These are phyloP conservation scores for Russula foetens DNA, from an alignment of 768 basidiomycete species.

Conservation along the genomic window DNA sequence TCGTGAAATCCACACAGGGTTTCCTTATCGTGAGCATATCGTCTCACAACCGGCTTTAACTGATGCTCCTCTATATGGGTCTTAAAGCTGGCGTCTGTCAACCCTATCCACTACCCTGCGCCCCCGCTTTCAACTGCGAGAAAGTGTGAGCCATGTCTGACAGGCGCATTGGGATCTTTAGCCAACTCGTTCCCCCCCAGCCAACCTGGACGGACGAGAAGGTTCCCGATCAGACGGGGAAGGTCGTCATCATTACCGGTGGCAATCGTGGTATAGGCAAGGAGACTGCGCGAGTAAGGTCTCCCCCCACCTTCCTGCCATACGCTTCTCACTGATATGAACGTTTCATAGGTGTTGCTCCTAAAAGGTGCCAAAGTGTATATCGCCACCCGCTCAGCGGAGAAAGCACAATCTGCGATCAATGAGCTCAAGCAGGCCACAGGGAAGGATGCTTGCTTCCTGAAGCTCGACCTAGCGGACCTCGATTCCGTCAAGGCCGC, in stretches of 20 bases:
- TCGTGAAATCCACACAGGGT: no score
- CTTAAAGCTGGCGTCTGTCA: not conserved
- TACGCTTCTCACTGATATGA: not conserved
- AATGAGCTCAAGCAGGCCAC: not conserved
- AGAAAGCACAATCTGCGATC: not conserved
- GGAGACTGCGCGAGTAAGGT: not conserved
- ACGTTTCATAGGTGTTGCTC: not conserved
- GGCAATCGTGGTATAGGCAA: not conserved
- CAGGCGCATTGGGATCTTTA: not conserved
- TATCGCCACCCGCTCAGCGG: not conserved
- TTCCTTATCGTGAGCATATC: not conserved
- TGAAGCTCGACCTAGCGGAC: not conserved
- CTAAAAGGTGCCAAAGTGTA: not conserved
- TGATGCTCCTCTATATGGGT: not conserved
- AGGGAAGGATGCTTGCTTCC: not conserved
- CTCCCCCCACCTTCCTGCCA: not conserved
- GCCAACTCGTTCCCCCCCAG: slow-evolving; percentile 12
- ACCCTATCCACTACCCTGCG: not conserved
- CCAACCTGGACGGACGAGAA: slow-evolving; percentile 6
- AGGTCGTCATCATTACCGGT: not conserved
- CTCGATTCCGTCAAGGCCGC: not conserved
- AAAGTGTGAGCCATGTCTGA: not conserved
- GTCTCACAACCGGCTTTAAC: not conserved
- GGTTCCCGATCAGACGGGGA: slow-evolving; percentile 6
- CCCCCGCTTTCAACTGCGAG: not conserved